A percentile compares a stretch with the other conserved stretches of the same genome.
Conservation (phyloP, 768 basidiomycete species). For the Leucocoprinus leucothites region DNA sequence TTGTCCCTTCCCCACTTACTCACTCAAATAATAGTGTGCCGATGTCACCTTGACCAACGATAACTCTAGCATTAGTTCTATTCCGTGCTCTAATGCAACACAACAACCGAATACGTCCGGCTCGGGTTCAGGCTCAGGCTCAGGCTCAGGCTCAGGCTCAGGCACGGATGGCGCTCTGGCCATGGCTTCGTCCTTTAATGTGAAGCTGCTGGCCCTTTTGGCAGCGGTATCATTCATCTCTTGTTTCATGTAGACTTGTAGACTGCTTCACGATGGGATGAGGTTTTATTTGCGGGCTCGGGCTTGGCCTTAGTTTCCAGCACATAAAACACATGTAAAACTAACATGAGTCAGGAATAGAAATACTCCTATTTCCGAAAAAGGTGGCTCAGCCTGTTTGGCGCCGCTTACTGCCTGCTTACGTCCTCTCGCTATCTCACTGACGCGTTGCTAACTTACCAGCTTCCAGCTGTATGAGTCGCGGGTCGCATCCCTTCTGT, state of each 20-base stretch:
- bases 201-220: neutral
- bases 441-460: too few relatives aligned
- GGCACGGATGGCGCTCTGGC: constrained; percentile 12
- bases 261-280: neutral
- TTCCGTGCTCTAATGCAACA: constrained; percentile 33
- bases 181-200: constrained; percentile 2
- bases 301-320: too few relatives aligned
- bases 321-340: too few relatives aligned
- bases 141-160: constrained; percentile 11
- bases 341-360: too few relatives aligned
- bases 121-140: constrained; percentile 9
- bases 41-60: constrained; percentile 64
- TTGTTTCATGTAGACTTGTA: constrained; percentile 14
- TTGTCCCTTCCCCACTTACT: constrained; percentile 16
- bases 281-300: too few relatives aligned
- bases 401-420: too few relatives aligned
- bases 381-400: too few relatives aligned
- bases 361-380: too few relatives aligned
- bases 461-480: too few relatives aligned
- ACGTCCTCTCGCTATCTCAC: too few relatives aligned
- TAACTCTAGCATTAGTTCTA: constrained; percentile 42
- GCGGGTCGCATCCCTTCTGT: too few relatives aligned
- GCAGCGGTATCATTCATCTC: constrained; percentile 12
- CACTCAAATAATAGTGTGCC: constrained; percentile 50
- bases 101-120: constrained; percentile 18